Base-by-base conservation (phyloP, 257 asterid species). In the Parsonsia alboflavescens region DNA sequence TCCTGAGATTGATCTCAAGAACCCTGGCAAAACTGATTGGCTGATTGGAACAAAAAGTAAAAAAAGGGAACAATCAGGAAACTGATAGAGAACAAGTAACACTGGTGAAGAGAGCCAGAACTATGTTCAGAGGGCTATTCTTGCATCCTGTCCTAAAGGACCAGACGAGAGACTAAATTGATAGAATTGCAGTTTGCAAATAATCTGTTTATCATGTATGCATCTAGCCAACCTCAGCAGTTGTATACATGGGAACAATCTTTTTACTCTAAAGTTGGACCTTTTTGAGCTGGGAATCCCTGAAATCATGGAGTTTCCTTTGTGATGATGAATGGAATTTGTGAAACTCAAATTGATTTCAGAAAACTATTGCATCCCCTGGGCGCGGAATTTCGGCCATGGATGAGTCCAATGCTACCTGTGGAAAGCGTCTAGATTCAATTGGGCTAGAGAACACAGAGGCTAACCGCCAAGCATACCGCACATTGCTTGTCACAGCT, bases 341-440 rank as follows among this genome's bases (percentile, higher is more conserved):
- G 13, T 49, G 74, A 10, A 36, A 2, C 26, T 59, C 2, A 28
- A 64, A 10, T 46, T 67, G 71, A 59, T 68, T 65, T 30, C 68
- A 89, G 95, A 89, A 89, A 89, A 87, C 90, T 0, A 57, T 89
- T 61, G 92, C 95, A 69, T 84, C 92, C 8, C 93, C 96, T 8
- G 96, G 96, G n/a, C 93, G 91, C 15, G 93, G 96, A 59, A 89
- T 89, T 53, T 68, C 88, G 66, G 91, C 93, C 71, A 89, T 89
- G 93, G 96, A 89, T 44, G 93, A 89, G 77, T 89, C 96, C 11
- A 88, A 89, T 78, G 93, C 96, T 22, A 89, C 96, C 65, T 89
- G 89, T 21, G 96, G 96, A 68, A 89, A 89, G 86, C 92, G 92
- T 64, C 63, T 89, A 56, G 96, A 84, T 41, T 88, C 96, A 57